Base-by-base conservation (phyloP, 805 yeast genomes). In the Schizosaccharomyces lindneri region DNA sequence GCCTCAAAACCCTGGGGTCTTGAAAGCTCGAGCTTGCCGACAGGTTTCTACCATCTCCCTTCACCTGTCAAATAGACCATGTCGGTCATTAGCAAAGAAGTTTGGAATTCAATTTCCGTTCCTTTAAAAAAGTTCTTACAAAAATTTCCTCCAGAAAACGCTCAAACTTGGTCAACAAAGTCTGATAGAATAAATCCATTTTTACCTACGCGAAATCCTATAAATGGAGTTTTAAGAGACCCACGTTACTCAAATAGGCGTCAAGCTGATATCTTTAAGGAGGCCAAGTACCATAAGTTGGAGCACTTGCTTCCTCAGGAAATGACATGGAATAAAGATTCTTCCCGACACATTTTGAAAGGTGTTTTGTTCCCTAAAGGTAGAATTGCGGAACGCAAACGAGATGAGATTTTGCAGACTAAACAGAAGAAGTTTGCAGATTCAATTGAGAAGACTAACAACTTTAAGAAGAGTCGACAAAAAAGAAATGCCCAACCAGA, bases 191-290 rank as follows among this genome's bases (percentile, higher is more conserved):
- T 17, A 36, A 57, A 57, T 57, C 60, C 60, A 9, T 57, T 57
- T 31, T 36, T 57, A 13, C 46, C 60, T 19, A 21, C 60, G 1
- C 39, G 43, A 36, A 57, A 57, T 19, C 43, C 39, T 19, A 3
- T 32, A 15, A 39, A 27, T 17, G 60, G 60, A 17, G 29, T 21
- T 36, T 31, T 27, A 36, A 57, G 27, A n/a, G 46, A 31, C 43
- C 60, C 60, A 7, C 11, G 1, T 6, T 57, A 57, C 29, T 57
- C 60, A 2, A 57, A 57, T 41, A 24, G 60, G 4, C n/a, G 43
- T 7, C 60, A 57, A 36, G 60, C 60, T 41, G 60, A 57, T 32
- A 27, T 57, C 17, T 57, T 9, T 41, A 57, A 57, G 27, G 39
- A 19, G 11, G 60, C 60, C 17, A 36, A 27, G 60, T 17, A 17